Evolutionary conservation across 441 rosid species (phyloP), one percentile per base, ranked within the genome.

Genomic region (Euphorbia celastroides): DNA sequence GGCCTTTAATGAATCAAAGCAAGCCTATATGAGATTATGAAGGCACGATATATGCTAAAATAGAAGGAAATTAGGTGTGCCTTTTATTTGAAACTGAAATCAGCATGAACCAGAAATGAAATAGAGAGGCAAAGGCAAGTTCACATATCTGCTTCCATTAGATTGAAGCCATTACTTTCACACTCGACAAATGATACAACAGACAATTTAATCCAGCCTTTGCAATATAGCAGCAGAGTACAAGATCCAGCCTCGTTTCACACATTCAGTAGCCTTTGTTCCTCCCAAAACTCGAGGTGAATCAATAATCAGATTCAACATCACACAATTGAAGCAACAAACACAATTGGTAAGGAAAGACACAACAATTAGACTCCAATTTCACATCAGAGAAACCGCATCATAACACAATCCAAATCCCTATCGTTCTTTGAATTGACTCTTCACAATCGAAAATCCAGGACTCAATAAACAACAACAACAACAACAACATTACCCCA

Each of bases 1-100:
- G 70, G 77, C 78, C 86, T 74, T 72, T 72, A 69, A 71, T 74
- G 87, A 80, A 80, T 80, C 87, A 34, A 62, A 60, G 8, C 32
- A 70, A 38, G 65, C 64, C 68, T 70, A 78, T 66, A 79, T 57
- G 78, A 81, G 81, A 80, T 80, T 77, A 82, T 69, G 82, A 71
- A 79, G 82, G 82, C 82, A 62, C 44, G 17, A 58, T 25, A 23
- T 16, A 14, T 34, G 38, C 19, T 34, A 44, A 22, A 27, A 2
- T n/a, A 38, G 11, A 0, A 7, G 34, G 16, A 38, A 59, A 28
- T 51, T 57, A 48, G 2, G 50, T 17, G 16, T 27, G 22, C 38
- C 14, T 57, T 7, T 0, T 48, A 41, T 36, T 57, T 36, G 26
- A 42, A 32, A 16, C 30, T 5, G 70, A 44, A 46, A 46, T 13